A percentile compares a stretch with the other conserved stretches of the same genome.
Evolutionary conservation across 257 asterid species (phyloP).

Genomic region (Oldenlandia corymbosa): DNA sequence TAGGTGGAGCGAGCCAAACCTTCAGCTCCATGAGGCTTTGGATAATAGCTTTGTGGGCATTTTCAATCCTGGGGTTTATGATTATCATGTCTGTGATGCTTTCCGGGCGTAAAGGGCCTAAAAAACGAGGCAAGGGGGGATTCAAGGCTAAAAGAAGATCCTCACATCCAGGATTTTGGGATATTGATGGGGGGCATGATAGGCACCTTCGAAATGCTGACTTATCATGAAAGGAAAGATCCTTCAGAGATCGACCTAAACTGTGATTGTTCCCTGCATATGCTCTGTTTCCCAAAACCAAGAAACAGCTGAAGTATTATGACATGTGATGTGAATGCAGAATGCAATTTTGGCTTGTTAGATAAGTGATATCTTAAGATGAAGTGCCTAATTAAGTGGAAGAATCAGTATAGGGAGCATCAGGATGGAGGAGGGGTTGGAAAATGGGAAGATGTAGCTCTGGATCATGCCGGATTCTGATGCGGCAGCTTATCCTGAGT

Average conservation of each 20-base stretch:
- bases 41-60: slow-evolving; percentile 63
- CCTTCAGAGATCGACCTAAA: background rate
- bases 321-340: too few species aligned
- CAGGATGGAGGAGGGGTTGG: too few species aligned
- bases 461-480: too few species aligned
- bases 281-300: background rate
- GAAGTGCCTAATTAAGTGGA: background rate
- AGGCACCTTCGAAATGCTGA: slow-evolving; percentile 41
- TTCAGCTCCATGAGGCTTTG: slow-evolving; percentile 63
- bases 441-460: too few species aligned
- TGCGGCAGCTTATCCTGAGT: too few species aligned
- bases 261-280: background rate
- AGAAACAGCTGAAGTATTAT: background rate
- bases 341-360: background rate
- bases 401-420: too few species aligned
- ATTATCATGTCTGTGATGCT: slow-evolving; percentile 51
- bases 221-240: slow-evolving; percentile 7
- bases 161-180: slow-evolving; percentile 42
- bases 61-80: slow-evolving; percentile 47
- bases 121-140: slow-evolving; percentile 43
- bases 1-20: slow-evolving; percentile 33
- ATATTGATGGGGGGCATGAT: slow-evolving; percentile 27
- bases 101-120: slow-evolving; percentile 47
- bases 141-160: slow-evolving; percentile 49
- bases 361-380: slow-evolving; percentile 6